These are phyloP conservation scores for Cercospora sp. DNA, from an alignment of 2,329 filamentous ascomycete species.

Conservation along the genomic window DNA sequence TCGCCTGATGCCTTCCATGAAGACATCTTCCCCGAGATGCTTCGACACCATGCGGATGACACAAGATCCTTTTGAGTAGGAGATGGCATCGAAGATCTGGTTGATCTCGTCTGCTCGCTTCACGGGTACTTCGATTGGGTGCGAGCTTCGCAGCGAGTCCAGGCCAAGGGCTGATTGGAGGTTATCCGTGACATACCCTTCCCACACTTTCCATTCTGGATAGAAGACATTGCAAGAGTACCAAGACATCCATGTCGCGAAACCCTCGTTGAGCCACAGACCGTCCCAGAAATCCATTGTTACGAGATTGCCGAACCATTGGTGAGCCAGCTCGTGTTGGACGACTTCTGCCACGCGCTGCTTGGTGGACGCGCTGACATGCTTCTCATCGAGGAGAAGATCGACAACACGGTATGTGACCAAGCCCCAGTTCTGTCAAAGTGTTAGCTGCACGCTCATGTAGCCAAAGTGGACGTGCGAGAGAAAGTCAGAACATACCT, in stretches of 20 bases:
- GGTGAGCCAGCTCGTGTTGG: slow-evolving; percentile 94
- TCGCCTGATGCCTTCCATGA: slow-evolving; percentile 85
- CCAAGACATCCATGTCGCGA: slow-evolving; percentile 91
- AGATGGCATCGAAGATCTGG: slow-evolving; percentile 97
- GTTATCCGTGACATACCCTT: slow-evolving; percentile 90
- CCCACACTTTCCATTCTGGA: slow-evolving; percentile 98
- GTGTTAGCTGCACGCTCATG: slow-evolving; percentile 47
- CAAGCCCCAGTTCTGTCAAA: slow-evolving; percentile 97
- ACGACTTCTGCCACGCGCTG: slow-evolving; percentile 93
- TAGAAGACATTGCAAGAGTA: slow-evolving; percentile 94
- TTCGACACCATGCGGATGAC: slow-evolving; percentile 97
- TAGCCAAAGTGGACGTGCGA: not conserved
- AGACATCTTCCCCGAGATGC: slow-evolving; percentile 86
- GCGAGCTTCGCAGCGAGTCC: slow-evolving; percentile 89
- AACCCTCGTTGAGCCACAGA: slow-evolving; percentile 92
- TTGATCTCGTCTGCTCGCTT: slow-evolving; percentile 95
- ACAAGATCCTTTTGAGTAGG: slow-evolving; percentile 94
- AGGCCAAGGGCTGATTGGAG: slow-evolving; percentile 83
- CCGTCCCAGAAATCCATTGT: slow-evolving; percentile 99
- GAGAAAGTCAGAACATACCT: not conserved
- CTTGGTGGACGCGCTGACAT: slow-evolving; percentile 82
- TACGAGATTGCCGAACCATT: slow-evolving; percentile 97
- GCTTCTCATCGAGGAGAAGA: slow-evolving; percentile 87
- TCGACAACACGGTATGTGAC: slow-evolving; percentile 94
- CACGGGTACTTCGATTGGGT: slow-evolving; percentile 94